Evolutionary conservation across 106 monocot species (phyloP).

Genomic region (Triglochin maritima): DNA sequence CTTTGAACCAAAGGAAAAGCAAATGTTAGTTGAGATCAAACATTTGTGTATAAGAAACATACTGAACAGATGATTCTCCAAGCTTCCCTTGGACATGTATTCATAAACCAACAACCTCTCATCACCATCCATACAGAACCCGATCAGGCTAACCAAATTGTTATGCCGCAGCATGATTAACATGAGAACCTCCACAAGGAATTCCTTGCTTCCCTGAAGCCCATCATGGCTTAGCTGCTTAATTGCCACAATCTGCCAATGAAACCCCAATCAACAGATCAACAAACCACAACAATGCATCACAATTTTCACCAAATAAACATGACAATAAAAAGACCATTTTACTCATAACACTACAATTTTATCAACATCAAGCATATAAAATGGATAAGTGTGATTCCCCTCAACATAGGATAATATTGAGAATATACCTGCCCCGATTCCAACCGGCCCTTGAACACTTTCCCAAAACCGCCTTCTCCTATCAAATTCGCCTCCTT

Average conservation of each 20-base stretch:
- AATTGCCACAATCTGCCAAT: constrained; percentile 55
- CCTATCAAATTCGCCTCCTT: constrained; percentile 66
- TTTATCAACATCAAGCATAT: too few species aligned
- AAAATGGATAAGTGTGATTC: too few species aligned
- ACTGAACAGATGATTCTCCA: constrained; percentile 80
- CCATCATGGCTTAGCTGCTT: constrained; percentile 71
- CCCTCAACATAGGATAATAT: too few species aligned
- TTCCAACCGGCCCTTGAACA: constrained; percentile 60
- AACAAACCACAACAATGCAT: not conserved
- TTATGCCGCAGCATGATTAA: constrained; percentile 49
- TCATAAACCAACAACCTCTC: constrained; percentile 74
- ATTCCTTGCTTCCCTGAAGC: constrained; percentile 69
- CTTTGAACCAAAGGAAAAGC: too few species aligned
- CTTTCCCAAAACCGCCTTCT: constrained; percentile 86
- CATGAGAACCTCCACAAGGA: constrained; percentile 74
- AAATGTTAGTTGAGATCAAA: too few species aligned
- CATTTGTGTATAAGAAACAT: not conserved
- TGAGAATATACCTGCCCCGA: constrained; percentile 32
- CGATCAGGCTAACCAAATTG: constrained; percentile 66
- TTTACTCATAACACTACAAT: too few species aligned
- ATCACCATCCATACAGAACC: constrained; percentile 74
- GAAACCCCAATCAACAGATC: not conserved
- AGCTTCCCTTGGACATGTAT: constrained; percentile 82
- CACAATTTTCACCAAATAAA: too few species aligned
- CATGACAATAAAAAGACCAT: too few species aligned